These are phyloP conservation scores for Cutaneotrichosporon sp. DNA, from an alignment of 1,284 basidiomycete species.

Conservation along the genomic window DNA sequence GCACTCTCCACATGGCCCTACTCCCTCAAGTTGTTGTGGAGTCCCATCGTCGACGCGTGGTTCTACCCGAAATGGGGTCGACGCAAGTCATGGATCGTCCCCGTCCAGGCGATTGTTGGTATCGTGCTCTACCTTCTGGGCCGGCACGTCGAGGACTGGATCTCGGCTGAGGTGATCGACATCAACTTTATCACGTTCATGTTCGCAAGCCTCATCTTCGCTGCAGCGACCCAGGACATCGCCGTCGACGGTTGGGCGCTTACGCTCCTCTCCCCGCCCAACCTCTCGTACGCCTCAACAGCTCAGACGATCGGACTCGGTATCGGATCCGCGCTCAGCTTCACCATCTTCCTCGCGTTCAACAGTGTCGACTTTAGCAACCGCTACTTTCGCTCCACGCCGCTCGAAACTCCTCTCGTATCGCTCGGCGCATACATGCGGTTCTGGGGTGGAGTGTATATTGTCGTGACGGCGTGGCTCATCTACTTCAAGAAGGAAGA, in stretches of 20 bases:
- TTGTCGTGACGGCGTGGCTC: conserved; percentile 82
- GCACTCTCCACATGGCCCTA: conserved; percentile 95
- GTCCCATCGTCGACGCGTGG: conserved; percentile 91
- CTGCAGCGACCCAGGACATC: conserved; percentile 98
- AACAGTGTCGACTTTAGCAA: conserved; percentile 87
- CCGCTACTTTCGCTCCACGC: conserved; percentile 66
- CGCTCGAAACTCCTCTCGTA: conserved; percentile 73
- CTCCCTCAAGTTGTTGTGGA: conserved; percentile 96
- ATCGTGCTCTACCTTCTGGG: conserved; percentile 85
- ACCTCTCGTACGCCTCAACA: conserved; percentile 93
- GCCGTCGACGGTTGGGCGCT: conserved; percentile 99
- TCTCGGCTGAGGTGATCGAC: conserved; percentile 78
- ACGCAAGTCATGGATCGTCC: conserved; percentile 97
- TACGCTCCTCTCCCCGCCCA: conserved; percentile 91
- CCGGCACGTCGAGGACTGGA: conserved; percentile 70
- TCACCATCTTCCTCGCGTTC: conserved; percentile 96
- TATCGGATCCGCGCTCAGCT: conserved; percentile 92
- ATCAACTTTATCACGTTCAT: conserved; percentile 76
- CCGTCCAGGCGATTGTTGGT: conserved; percentile 90
- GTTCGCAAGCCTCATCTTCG: conserved; percentile 87
- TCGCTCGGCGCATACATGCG: conserved; percentile 78
- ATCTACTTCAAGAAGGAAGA: conserved; percentile 88
- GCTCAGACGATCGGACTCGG: conserved; percentile 98
- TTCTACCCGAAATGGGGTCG: conserved; percentile 74
- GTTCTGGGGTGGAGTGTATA: conserved; percentile 81